Percentiles rank a stretch among this genome's conserved stretches.
Conservation (phyloP, 75 land plant genomes). For the Ceratopteris richardii region DNA sequence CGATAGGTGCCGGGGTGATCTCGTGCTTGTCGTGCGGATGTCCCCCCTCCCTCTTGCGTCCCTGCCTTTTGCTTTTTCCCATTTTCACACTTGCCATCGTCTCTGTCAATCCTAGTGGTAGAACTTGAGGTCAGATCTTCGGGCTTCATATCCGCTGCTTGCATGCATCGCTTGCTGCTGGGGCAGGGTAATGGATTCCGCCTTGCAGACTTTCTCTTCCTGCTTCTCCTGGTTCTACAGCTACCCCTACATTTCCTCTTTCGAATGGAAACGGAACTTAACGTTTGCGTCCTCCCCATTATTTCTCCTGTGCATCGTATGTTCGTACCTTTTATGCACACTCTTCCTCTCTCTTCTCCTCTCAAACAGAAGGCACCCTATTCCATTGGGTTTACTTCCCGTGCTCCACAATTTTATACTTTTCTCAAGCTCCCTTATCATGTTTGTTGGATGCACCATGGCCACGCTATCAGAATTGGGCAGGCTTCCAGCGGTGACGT, state of each 20-base stretch:
- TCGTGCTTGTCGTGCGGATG: no score
- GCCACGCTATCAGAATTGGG: slow-evolving; percentile 16
- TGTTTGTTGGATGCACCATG: slow-evolving; percentile 57
- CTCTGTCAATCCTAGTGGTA: no score
- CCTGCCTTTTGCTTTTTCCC: no score
- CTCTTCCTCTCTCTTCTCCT: slow-evolving; percentile 19
- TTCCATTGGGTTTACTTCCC: slow-evolving; percentile 45
- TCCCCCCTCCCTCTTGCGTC: no score
- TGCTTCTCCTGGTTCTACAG: slow-evolving; percentile 17
- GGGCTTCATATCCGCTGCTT: no score
- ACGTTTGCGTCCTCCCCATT: slow-evolving; percentile 34
- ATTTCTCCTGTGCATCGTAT: slow-evolving; percentile 28
- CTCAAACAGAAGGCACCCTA: slow-evolving; percentile 24
- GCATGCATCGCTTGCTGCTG: no score
- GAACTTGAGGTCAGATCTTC: no score
- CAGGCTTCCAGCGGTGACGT: background rate
- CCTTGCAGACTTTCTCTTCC: background rate
- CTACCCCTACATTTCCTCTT: slow-evolving; percentile 34
- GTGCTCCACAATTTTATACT: slow-evolving; percentile 54
- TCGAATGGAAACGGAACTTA: slow-evolving; percentile 30
- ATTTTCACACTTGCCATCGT: no score
- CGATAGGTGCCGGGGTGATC: no score
- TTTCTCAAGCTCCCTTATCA: slow-evolving; percentile 43
- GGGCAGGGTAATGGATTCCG: background rate
- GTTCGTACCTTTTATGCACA: slow-evolving; percentile 30